Conservation (phyloP, 73 alveolate genomes). For the Effrenium voratum region DNA sequence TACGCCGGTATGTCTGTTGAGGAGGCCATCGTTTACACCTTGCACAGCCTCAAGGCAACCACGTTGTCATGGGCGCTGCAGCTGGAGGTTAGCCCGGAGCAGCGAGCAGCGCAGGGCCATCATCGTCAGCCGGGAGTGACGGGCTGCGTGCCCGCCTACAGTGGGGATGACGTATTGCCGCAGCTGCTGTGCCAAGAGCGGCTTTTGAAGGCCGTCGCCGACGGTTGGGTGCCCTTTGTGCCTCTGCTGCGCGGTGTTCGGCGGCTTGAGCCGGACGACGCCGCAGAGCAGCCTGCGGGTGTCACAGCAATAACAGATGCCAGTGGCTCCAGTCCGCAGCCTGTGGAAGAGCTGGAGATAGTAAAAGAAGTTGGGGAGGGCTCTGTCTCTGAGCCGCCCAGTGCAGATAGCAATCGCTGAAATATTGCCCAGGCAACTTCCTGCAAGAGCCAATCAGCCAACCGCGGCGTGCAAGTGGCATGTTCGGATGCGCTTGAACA, state of each 20-base stretch:
- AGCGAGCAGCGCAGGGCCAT: constrained; percentile 5
- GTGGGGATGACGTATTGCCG: background rate
- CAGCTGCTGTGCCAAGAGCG: background rate
- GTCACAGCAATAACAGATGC: no score
- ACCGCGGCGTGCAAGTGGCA: no score
- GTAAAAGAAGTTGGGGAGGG: no score
- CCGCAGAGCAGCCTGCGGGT: no score
- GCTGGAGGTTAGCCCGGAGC: no score
- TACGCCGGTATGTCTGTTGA: background rate
- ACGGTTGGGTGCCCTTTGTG: background rate
- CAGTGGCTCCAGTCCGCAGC: no score
- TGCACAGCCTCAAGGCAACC: background rate
- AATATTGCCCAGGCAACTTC: background rate
- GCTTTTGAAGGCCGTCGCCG: background rate
- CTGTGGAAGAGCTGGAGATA: no score
- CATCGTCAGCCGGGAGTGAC: background rate
- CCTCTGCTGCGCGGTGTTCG: background rate
- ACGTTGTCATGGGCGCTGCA: background rate
- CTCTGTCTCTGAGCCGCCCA: no score
- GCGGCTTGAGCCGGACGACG: no score
- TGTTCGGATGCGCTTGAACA: no score
- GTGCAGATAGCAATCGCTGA: background rate
- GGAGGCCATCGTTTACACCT: background rate
- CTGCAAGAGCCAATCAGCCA: background rate
- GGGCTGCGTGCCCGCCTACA: background rate